Conservation (phyloP, 495 filamentous ascomycete genomes). For the Platismatia glauca region DNA sequence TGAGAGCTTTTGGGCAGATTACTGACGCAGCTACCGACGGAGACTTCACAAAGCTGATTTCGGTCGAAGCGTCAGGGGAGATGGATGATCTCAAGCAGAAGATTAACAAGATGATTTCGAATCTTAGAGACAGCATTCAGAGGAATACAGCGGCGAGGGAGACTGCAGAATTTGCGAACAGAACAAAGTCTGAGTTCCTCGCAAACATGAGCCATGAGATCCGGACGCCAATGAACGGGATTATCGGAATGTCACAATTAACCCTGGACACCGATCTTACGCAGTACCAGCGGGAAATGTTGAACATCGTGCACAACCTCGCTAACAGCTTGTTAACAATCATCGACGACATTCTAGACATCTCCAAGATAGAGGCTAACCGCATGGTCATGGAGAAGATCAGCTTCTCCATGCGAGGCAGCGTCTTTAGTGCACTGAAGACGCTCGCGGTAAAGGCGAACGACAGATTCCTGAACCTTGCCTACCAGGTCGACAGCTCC, state of each 20-base stretch:
- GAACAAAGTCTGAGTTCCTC: constrained; percentile 97
- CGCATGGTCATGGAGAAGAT: constrained; percentile 99
- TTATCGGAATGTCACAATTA: constrained; percentile 94
- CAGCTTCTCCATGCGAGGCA: constrained; percentile 88
- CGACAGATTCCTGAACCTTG: constrained; percentile 88
- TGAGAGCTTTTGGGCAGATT: constrained; percentile 95
- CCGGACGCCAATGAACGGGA: constrained; percentile 81
- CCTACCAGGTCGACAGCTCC: constrained; percentile 87
- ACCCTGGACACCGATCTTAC: constrained; percentile 87
- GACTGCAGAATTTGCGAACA: constrained; percentile 92
- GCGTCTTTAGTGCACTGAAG: constrained; percentile 96
- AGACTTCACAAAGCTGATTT: constrained; percentile 93
- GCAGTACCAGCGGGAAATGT: constrained; percentile 92
- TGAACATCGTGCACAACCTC: constrained; percentile 96
- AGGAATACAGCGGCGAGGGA: constrained; percentile 95
- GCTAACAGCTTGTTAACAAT: constrained; percentile 96
- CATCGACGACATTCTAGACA: constrained; percentile 97
- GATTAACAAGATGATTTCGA: constrained; percentile 99
- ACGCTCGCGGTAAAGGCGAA: constrained; percentile 95
- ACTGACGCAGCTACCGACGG: constrained; percentile 94
- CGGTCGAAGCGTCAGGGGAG: constrained; percentile 95
- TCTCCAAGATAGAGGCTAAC: constrained; percentile 98
- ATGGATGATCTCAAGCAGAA: constrained; percentile 99
- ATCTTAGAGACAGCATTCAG: constrained; percentile 91
- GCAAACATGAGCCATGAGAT: constrained; percentile 99